Evolutionary conservation across 2,329 filamentous ascomycete species (phyloP).

Genomic region (Blastomyces percursus): DNA sequence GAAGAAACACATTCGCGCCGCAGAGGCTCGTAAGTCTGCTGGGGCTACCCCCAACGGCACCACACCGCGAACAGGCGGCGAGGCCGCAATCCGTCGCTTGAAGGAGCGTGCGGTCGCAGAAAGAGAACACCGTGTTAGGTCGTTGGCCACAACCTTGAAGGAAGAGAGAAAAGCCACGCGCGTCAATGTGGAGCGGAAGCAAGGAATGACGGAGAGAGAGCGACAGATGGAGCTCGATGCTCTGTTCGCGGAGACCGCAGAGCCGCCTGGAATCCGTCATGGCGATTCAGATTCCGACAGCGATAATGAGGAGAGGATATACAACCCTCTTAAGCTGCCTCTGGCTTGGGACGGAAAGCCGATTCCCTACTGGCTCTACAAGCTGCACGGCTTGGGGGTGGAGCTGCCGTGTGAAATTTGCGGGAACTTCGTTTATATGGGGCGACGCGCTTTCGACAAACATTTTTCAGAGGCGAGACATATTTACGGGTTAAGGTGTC

Average conservation of each 20-base stretch:
- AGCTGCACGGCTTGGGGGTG: slow-evolving; percentile 85
- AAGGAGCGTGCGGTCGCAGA: slow-evolving; percentile 88
- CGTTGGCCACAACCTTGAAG: slow-evolving; percentile 70
- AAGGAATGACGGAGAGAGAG: slow-evolving; percentile 95
- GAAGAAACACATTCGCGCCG: slow-evolving; percentile 85
- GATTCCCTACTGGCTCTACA: slow-evolving; percentile 98
- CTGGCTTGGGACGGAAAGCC: slow-evolving; percentile 98
- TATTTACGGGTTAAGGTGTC: slow-evolving; percentile 83
- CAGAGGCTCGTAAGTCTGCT: slow-evolving; percentile 48
- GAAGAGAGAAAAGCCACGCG: slow-evolving; percentile 80
- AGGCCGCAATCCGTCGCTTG: slow-evolving; percentile 38
- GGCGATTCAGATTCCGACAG: slow-evolving; percentile 52
- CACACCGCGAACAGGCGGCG: slow-evolving; percentile 15
- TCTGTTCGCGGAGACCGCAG: slow-evolving; percentile 54
- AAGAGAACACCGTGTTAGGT: slow-evolving; percentile 72
- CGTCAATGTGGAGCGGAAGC: slow-evolving; percentile 89
- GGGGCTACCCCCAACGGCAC: slow-evolving; percentile 29
- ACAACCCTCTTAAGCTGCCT: slow-evolving; percentile 92
- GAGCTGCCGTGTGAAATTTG: slow-evolving; percentile 96
- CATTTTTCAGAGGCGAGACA: slow-evolving; percentile 94
- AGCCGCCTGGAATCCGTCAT: slow-evolving; percentile 27
- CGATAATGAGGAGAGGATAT: slow-evolving; percentile 73
- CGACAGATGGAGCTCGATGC: slow-evolving; percentile 88
- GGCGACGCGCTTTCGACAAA: slow-evolving; percentile 89
- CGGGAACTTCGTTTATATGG: slow-evolving; percentile 99